Conservation (phyloP, 1,284 basidiomycete genomes). For the Athelia sp. region DNA sequence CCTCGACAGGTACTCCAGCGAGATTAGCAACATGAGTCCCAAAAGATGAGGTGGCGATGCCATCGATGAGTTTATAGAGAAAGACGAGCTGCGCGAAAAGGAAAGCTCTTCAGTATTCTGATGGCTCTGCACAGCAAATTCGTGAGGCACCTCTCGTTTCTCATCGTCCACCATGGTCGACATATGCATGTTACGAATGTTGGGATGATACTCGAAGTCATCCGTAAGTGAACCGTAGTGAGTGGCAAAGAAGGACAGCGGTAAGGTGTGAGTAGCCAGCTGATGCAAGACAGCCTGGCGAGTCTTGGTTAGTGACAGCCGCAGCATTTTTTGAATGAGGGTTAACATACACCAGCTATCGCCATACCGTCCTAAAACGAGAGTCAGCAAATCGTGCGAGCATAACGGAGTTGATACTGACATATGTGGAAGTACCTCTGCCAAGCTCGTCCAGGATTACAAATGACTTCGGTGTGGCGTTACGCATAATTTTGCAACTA, state of each 20-base stretch:
- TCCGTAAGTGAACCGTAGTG: conserved; percentile 87
- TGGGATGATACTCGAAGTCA: conserved; percentile 87
- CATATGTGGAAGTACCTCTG: conserved; percentile 81
- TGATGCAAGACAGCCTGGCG: conserved; percentile 84
- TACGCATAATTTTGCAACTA: conserved; percentile 86
- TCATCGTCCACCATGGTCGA: conserved; percentile 87
- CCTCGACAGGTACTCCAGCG: conserved; percentile 72
- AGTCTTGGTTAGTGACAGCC: conserved; percentile 7
- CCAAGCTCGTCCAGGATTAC: conserved; percentile 96
- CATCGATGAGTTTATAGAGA: conserved; percentile 89
- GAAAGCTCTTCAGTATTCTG: neutral
- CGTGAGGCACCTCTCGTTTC: conserved; percentile 64
- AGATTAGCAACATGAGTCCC: conserved; percentile 90
- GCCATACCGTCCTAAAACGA: conserved; percentile 84
- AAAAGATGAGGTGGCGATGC: conserved; percentile 87
- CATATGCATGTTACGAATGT: conserved; percentile 94
- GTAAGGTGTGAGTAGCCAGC: conserved; percentile 85
- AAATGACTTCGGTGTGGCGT: conserved; percentile 87
- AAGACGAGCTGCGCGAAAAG: conserved; percentile 74
- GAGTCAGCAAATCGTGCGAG: conserved; percentile 10
- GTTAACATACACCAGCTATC: conserved; percentile 70
- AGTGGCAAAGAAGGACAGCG: conserved; percentile 82
- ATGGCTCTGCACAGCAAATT: neutral
- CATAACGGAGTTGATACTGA: conserved; percentile 31
- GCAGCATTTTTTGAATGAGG: neutral